Conservation (phyloP, 495 filamentous ascomycete species). For the Platismatia glauca region DNA sequence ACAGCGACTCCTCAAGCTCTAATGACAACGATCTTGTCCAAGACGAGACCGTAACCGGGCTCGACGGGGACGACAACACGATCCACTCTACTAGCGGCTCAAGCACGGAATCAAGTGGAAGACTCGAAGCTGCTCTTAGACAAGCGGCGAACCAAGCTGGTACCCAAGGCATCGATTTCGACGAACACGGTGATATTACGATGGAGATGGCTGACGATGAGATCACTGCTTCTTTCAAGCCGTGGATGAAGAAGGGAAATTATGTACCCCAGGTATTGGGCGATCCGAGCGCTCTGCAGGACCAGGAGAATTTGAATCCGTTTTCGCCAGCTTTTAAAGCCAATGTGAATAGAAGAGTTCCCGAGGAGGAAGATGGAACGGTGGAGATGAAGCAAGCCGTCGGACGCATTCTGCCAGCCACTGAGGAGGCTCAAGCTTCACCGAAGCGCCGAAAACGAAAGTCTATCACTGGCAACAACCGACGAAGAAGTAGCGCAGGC, state of each 20-base stretch:
- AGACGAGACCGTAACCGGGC: conserved; percentile 64
- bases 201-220: conserved; percentile 74
- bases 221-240: conserved; percentile 65
- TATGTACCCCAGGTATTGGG: conserved; percentile 40
- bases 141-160: conserved; percentile 67
- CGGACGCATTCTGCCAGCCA: conserved; percentile 46
- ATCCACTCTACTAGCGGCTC: conserved; percentile 45
- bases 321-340: conserved; percentile 32
- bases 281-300: conserved; percentile 42
- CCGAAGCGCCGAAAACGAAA: conserved; percentile 23
- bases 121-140: conserved; percentile 67
- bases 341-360: conserved; percentile 25
- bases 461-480: conserved; percentile 13
- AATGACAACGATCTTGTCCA: conserved; percentile 54
- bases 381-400: conserved; percentile 74
- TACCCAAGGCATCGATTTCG: conserved; percentile 50
- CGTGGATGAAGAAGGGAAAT: conserved; percentile 51
- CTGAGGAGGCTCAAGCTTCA: conserved; percentile 28
- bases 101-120: conserved; percentile 55
- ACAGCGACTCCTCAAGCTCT: conserved; percentile 35
- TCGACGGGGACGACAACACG: conserved; percentile 58
- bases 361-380: conserved; percentile 50
- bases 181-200: conserved; percentile 49
- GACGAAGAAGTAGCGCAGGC: conserved; percentile 19
- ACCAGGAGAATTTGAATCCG: conserved; percentile 55